phyloP scores from a whole-genome alignment of 2,329 filamentous ascomycete genomes.

The Hortaea werneckii region DNA sequence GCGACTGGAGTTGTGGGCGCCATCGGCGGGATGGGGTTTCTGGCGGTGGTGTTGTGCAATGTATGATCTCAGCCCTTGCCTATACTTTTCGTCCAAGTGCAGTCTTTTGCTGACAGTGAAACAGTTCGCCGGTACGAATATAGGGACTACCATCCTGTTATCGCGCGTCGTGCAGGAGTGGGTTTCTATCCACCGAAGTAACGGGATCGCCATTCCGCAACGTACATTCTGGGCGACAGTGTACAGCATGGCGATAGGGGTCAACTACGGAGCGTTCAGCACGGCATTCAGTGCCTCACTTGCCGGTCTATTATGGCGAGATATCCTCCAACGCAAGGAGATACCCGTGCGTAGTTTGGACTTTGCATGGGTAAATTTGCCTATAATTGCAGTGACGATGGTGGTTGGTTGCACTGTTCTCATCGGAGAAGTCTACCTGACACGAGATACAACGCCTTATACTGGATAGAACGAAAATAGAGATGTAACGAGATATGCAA shows the following conservation, averaged over 20 bases:
- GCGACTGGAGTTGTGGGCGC: constrained; percentile 59
- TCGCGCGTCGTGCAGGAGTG: constrained; percentile 61
- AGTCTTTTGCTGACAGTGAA: too few species aligned
- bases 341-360: constrained; percentile 55
- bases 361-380: constrained; percentile 59
- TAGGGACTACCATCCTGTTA: constrained; percentile 63
- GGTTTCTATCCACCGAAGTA: constrained; percentile 47
- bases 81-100: background rate
- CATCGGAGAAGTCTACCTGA: constrained; percentile 54
- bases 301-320: constrained; percentile 61
- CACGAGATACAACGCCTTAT: constrained; percentile 34
- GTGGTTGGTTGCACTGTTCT: constrained; percentile 51
- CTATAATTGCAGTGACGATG: constrained; percentile 62
- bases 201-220: constrained; percentile 44
- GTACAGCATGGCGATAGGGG: constrained; percentile 61
- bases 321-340: constrained; percentile 58
- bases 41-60: constrained; percentile 62
- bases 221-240: constrained; percentile 64
- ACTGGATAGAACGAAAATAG: background rate
- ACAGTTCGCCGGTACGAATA: constrained; percentile 67
- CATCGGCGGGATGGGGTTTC: constrained; percentile 62
- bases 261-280: constrained; percentile 61
- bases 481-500: too few species aligned
- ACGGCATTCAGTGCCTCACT: constrained; percentile 61
- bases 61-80: constrained; percentile 37